A percentile compares a stretch with the other conserved stretches of the same genome.
phyloP scores from a whole-genome alignment of 192 early-diverging fungal species.

The Gaertneriomyces sp. region DNA sequence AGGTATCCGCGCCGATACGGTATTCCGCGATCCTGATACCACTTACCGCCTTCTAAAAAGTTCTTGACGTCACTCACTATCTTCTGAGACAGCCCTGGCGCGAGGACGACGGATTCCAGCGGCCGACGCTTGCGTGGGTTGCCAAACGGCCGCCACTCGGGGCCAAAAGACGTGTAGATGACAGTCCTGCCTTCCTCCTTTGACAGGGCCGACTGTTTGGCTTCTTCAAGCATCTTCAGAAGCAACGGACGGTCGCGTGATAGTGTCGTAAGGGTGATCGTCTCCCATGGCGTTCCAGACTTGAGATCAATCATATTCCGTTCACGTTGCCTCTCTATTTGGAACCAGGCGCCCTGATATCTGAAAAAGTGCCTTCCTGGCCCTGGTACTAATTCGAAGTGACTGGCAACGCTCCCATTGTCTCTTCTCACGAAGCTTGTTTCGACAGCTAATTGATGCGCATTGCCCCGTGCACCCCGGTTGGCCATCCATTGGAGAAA shows the following conservation, averaged over 20 bases:
- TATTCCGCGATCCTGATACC: slow-evolving; percentile 56
- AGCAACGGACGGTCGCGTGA: slow-evolving; percentile 76
- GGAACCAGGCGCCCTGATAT: slow-evolving; percentile 77
- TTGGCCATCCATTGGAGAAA: slow-evolving; percentile 85
- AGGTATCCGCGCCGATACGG: slow-evolving; percentile 68
- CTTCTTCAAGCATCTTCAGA: slow-evolving; percentile 70
- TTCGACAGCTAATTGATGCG: slow-evolving; percentile 74
- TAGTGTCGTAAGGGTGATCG: slow-evolving; percentile 87
- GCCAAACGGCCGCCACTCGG: slow-evolving; percentile 96
- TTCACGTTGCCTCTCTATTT: slow-evolving; percentile 73
- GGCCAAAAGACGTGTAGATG: slow-evolving; percentile 89
- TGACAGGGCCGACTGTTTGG: slow-evolving; percentile 74
- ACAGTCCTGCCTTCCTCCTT: slow-evolving; percentile 95
- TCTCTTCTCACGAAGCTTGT: slow-evolving; percentile 84
- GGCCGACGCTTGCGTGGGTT: slow-evolving; percentile 78
- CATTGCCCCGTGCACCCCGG: slow-evolving; percentile 29
- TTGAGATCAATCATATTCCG: slow-evolving; percentile 86
- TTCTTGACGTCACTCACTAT: slow-evolving; percentile 42
- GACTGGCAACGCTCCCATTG: slow-evolving; percentile 80
- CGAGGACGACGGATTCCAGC: slow-evolving; percentile 43
- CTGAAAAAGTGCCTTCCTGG: slow-evolving; percentile 86
- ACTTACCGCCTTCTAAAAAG: slow-evolving; percentile 44
- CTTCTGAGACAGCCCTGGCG: slow-evolving; percentile 28
- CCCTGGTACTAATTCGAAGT: slow-evolving; percentile 86
- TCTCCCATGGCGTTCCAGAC: slow-evolving; percentile 91